Evolutionary conservation across 257 asterid species (phyloP), one percentile per base, ranked within the genome.

Genomic region (Anisodus tanguticus): DNA sequence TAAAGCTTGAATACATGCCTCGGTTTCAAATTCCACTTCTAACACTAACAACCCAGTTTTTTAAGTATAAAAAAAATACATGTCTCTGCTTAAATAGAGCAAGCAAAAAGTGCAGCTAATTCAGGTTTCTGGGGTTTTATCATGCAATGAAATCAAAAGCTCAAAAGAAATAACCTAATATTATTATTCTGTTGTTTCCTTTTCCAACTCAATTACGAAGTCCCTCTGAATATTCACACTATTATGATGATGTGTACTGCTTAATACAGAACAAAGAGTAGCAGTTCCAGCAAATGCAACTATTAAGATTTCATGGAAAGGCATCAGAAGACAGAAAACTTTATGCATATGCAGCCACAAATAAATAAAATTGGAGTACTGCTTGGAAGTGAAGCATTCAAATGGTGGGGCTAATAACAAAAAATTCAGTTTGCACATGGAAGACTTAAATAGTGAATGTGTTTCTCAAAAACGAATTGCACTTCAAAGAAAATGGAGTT

Each of bases 141-240:
- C 13, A 74, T 74, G 62, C 80, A 74, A 74, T 49, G 81, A 26
- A 74, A 22, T 74, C 7, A 12, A 74, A 72, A 74, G 6, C 81
- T 49, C 62, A 22, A 74, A 49, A 13, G 3, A 22, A 22, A 45
- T 45, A 45, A 51, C 62, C 13, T 51, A 74, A 31, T 31, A 31
- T 31, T 31, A 31, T 31, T 31, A 31, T 31, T 31, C 35, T 31
- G 35, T 31, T 31, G 35, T 31, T 31, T 31, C 35, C 35, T 31
- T 31, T 74, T 49, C 62, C 62, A 11, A 51, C 45, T 49, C 43
- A 74, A 4, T 7, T 22, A 74, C 62, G 26, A 49, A 74, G 81
- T 49, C 81, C 62, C 60, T 11, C 37, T 4, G 81, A 49, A 74
- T 47, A 19, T 19, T 57, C 80, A 47, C 9, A 41, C 80, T 35